Evolutionary conservation across 495 filamentous ascomycete species (phyloP).

Genomic region (Podospora comata): DNA sequence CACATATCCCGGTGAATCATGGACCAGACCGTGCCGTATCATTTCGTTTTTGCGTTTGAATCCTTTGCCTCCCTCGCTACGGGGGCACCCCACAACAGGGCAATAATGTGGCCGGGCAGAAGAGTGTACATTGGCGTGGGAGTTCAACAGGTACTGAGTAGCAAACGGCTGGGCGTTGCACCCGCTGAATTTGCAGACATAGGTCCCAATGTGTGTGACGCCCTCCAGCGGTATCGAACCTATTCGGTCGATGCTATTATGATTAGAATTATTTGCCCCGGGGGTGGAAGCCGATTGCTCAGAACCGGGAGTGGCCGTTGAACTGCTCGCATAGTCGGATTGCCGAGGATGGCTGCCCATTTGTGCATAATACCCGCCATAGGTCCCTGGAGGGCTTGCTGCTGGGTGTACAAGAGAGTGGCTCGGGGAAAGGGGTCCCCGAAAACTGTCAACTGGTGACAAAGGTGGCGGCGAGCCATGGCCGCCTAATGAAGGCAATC

Average conservation of each 20-base stretch:
- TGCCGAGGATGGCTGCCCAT: slow-evolving; percentile 16
- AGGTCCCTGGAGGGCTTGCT: slow-evolving; percentile 10
- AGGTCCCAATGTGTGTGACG: slow-evolving; percentile 34
- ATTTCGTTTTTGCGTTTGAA: slow-evolving; percentile 99
- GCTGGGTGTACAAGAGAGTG: slow-evolving; percentile 14
- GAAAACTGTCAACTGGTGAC: slow-evolving; percentile 28
- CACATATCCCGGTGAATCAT: slow-evolving; percentile 92
- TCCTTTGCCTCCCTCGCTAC: slow-evolving; percentile 81
- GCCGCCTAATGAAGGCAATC: slow-evolving; percentile 21
- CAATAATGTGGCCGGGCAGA: slow-evolving; percentile 90
- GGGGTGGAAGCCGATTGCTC: slow-evolving; percentile 37
- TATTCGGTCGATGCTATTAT: neutral
- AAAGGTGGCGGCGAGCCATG: slow-evolving; percentile 38
- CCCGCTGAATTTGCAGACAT: slow-evolving; percentile 41
- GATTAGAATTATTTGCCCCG: slow-evolving; percentile 40
- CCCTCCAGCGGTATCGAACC: slow-evolving; percentile 49
- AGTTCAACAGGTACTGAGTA: slow-evolving; percentile 77
- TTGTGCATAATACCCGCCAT: neutral
- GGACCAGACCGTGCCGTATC: slow-evolving; percentile 94
- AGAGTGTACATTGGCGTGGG: slow-evolving; percentile 97
- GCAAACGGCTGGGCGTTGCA: slow-evolving; percentile 87
- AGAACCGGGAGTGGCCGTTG: slow-evolving; percentile 34
- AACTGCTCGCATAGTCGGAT: slow-evolving; percentile 25
- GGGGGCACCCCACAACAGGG: slow-evolving; percentile 71
- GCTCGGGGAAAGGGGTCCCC: slow-evolving; percentile 17